Base-by-base conservation (phyloP, 495 filamentous ascomycete genomes). In the Beverwykella pulmonaria region DNA sequence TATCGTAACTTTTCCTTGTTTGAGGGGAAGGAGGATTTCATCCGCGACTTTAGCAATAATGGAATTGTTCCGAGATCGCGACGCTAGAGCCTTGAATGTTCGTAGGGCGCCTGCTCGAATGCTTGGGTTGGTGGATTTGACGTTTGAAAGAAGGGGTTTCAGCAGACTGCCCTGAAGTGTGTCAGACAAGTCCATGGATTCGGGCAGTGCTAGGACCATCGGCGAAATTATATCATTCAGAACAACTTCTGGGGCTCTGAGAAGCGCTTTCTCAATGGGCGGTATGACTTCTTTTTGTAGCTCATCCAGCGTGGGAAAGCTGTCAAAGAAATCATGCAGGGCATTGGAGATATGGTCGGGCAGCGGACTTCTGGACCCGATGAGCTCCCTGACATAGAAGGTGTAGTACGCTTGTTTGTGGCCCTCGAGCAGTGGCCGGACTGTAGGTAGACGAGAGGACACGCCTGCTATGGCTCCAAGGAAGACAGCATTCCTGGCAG, bases 191-290 rank as follows among this genome's bases (percentile, higher is more conserved):
- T 97, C 93, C 61, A 96, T 80, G 0, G 79, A 78, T 32, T 79
- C 73, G 1, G 92, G 85, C 25, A 98, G 79, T 22, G 90, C 82
- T 5, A 79, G 74, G 66, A 94, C 80, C 32, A 97, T 78, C 2
- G 87, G 82, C 15, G 87, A 81, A 36, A 97, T 79, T 34, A 98
- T 77, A 62, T 90, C 88, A 65, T 86, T 85, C 26, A 97, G 80
- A 14, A 96, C 87, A 34, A 98, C 88, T 74, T 98, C 94, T 0
- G 94, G 94, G 19, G 94, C 87, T 75, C 94, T 84, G 44, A 98
- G 76, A 41, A 98, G 84, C 1, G 89, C 88, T 75, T 95, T 95
- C 69, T 98, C 94, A 5, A 98, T 78, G 0, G 91, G 80, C 48
- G 94, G 92, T 25, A 92, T 80, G 34, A 97, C 64, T 41, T 94